Conservation (phyloP, 306 rosid genomes). For the Malus fusca region DNA sequence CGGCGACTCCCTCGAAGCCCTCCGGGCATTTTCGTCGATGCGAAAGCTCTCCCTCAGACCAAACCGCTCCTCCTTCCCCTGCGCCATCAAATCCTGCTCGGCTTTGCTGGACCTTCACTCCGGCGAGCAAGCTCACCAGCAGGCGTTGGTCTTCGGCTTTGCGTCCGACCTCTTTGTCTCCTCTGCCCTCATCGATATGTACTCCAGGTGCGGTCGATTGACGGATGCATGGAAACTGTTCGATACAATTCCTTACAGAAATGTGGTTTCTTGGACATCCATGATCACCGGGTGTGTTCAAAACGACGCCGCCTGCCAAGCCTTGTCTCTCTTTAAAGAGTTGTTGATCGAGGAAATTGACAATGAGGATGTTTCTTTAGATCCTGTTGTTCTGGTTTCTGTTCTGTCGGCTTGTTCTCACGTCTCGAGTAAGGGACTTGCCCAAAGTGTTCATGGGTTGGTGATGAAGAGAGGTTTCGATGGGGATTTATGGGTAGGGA, state of each 20-base stretch:
- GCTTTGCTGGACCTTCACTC: slow-evolving; percentile 54
- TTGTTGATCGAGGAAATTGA: slow-evolving; percentile 44
- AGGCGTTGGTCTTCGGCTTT: slow-evolving; percentile 61
- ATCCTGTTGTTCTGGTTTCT: slow-evolving; percentile 54
- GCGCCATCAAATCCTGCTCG: slow-evolving; percentile 77
- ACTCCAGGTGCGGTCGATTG: slow-evolving; percentile 53
- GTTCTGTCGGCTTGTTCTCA: slow-evolving; percentile 71
- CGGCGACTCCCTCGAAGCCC: slow-evolving; percentile 68
- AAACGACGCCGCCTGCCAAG: slow-evolving; percentile 32
- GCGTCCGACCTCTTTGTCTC: slow-evolving; percentile 60
- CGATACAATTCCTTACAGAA: slow-evolving; percentile 58
- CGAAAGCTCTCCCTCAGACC: slow-evolving; percentile 70
- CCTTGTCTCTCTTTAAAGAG: slow-evolving; percentile 54
- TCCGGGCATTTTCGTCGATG: slow-evolving; percentile 67
- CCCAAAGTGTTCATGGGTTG: slow-evolving; percentile 57
- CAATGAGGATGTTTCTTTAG: slow-evolving; percentile 30
- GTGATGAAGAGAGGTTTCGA: slow-evolving; percentile 62
- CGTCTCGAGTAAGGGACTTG: slow-evolving; percentile 35
- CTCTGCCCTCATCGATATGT: slow-evolving; percentile 71
- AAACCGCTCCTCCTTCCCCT: slow-evolving; percentile 64
- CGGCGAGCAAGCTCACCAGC: slow-evolving; percentile 70
- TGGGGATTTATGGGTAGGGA: slow-evolving; percentile 47
- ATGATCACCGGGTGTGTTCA: slow-evolving; percentile 59
- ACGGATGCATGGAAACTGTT: slow-evolving; percentile 53
- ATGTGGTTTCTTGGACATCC: slow-evolving; percentile 80